Evolutionary conservation across 2,329 filamentous ascomycete genomes (phyloP), one percentile per base, ranked within the genome.

Genomic region (Cercospora canescens): DNA sequence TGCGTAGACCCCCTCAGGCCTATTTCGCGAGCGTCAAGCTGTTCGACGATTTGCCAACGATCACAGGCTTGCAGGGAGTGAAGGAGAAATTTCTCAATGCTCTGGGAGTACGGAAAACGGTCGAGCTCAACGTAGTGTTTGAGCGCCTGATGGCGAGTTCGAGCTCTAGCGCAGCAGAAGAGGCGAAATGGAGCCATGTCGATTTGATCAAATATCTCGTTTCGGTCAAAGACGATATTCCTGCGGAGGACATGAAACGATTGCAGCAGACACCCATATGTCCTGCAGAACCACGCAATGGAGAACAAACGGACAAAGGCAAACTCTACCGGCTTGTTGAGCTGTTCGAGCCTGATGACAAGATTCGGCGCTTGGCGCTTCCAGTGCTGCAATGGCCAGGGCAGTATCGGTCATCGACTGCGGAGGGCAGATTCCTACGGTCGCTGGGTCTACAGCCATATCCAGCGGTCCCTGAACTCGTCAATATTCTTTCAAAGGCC

Each of bases 1-100:
- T 99, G 94, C 90, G 84, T 72, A 91, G 87, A 71, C 95, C 95
- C 4, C 81, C 83, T 3, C 93, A 98, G 70, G 89, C 95, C 0
- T 99, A 97, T 78, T 97, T 99, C 75, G 88, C 92, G 1, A 91
- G 88, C n/a, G 95, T 99, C 39, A 95, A 93, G 76, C 83, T 99
- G 0, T 99, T 99, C 74, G 93, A 97, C 68, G 95, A 99, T 76
- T 83, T 99, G 16, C 94, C 95, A 0, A 89, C 90, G 12, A 88
- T 98, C 1, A 87, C 89, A 69, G 88, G 87, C 12, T 88, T 94
- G 50, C 88, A 90, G 45, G 87, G 89, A 34, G 87, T 97, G 12
- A 98, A 97, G 76, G 94, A 98, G 54, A 97, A 96, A 76, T 92
- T 99, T 68, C 80, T 99, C 50, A 81, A 86, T 2, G 87, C 91